Evolutionary conservation across 2,329 filamentous ascomycete genomes (phyloP), one percentile per base, ranked within the genome.

Genomic region (Fusarium coffeatum): DNA sequence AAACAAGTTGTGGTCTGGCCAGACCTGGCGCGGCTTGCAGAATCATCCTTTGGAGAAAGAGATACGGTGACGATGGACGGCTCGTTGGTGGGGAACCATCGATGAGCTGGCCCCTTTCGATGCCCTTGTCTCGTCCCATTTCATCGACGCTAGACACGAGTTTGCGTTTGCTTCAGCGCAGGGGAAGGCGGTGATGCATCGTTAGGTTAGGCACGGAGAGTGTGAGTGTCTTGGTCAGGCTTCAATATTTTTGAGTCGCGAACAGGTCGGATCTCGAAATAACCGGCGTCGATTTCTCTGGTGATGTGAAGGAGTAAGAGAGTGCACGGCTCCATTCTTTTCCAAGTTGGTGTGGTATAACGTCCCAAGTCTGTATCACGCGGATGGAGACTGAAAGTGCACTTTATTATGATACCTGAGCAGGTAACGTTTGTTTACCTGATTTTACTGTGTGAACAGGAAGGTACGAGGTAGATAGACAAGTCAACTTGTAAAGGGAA

Each of bases 21-120:
- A 53, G 37, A 23, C 32, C 43, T 61, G 55, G 37, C 37, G 67
- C 61, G 69, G 66, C 71, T 49, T 68, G 73, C 69, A 74, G 65
- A 69, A 59, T 63, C 69, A 73, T 73, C 58, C 47, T 72, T 50
- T 55, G 46, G 54, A 64, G 73, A 75, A 56, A 66, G 73, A 74
- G 65, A 75, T 69, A 74, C 72, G 72, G 73, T 75, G 73, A 75
- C 73, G 73, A 72, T 75, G 40, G 56, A 61, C 51, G 61, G 73
- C 68, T 74, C 54, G 64, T 50, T 57, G 59, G 73, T 75, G 73
- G 73, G 66, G 73, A 73, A 73, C 63, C 48, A 74, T 69, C 63
- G 72, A 75, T 75, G 73, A 75, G 73, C 55, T 75, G 73, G 74
- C 73, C 70, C 73, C 73, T 74, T 68, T 73, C 58, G 62, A 64